Conservation (phyloP, 805 yeast species). For the Nakazawaea sp. region DNA sequence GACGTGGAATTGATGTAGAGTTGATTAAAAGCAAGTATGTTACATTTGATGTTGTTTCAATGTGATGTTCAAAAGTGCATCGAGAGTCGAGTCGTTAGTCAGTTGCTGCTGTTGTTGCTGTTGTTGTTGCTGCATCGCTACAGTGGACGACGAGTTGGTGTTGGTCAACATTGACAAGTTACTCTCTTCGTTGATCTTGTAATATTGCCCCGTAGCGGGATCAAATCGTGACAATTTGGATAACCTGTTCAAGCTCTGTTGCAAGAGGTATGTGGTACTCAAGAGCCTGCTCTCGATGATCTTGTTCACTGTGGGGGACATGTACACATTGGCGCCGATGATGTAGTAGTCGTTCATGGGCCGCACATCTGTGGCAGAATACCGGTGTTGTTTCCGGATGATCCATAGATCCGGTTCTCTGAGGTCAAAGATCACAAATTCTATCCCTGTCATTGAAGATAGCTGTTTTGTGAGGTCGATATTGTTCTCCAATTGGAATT, state of each 20-base stretch:
- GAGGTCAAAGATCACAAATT: conserved; percentile 67
- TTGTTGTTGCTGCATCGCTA: not conserved
- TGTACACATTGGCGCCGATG: conserved; percentile 87
- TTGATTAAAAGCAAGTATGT: not conserved
- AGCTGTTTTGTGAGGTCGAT: conserved; percentile 31
- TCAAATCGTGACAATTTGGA: conserved; percentile 46
- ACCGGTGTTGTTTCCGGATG: conserved; percentile 71
- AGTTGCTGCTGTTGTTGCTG: conserved; percentile 6
- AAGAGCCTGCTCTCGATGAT: conserved; percentile 66
- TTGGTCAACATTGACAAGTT: not conserved
- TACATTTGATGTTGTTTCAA: conserved; percentile 5
- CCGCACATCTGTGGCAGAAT: conserved; percentile 40
- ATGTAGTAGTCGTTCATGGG: conserved; percentile 77
- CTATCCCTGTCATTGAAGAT: conserved; percentile 75
- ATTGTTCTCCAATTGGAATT: conserved; percentile 51
- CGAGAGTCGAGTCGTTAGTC: conserved; percentile 9
- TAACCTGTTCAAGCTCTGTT: conserved; percentile 39
- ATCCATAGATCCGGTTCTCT: conserved; percentile 94
- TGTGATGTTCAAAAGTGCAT: conserved; percentile 10
- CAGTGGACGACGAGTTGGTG: not conserved
- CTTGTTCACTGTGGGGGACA: conserved; percentile 74
- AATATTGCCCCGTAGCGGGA: conserved; percentile 55
- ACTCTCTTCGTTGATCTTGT: conserved; percentile 17
- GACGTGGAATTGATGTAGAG: no score
- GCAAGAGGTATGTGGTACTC: conserved; percentile 36